Conservation (phyloP, 192 early-diverging fungal genomes). For the Backusella sp. region DNA sequence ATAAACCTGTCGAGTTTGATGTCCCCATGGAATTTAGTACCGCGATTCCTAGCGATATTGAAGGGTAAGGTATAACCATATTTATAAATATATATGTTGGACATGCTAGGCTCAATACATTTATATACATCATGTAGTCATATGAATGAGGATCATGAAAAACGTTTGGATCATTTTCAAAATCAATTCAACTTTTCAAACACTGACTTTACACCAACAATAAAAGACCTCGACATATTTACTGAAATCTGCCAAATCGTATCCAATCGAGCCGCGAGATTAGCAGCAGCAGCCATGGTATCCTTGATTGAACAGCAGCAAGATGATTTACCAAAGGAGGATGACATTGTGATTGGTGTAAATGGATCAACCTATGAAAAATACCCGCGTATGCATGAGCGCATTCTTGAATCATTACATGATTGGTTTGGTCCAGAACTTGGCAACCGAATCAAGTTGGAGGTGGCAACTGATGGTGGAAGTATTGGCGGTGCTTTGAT, state of each 20-base stretch:
- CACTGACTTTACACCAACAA: conserved; percentile 47
- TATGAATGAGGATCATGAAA: conserved; percentile 52
- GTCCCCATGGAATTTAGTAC: conserved; percentile 58
- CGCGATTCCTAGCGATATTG: conserved; percentile 40
- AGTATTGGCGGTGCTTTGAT: conserved; percentile 78
- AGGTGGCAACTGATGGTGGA: conserved; percentile 73
- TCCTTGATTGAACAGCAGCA: conserved; percentile 45
- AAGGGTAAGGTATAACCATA: conserved; percentile 36
- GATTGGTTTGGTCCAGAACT: conserved; percentile 75
- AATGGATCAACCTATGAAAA: conserved; percentile 90
- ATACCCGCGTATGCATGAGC: conserved; percentile 79
- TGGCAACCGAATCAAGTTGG: conserved; percentile 62
- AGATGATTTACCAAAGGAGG: conserved; percentile 17
- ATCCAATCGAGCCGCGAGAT: conserved; percentile 78
- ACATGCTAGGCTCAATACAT: background rate
- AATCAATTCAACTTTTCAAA: background rate
- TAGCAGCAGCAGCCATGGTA: conserved; percentile 67
- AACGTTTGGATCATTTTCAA: conserved; percentile 22
- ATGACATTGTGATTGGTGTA: conserved; percentile 75
- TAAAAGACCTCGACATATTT: conserved; percentile 67
- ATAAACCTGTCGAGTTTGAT: conserved; percentile 48
- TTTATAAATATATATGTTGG: conserved; percentile 31
- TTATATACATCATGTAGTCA: conserved; percentile 47
- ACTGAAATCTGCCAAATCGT: conserved; percentile 70
- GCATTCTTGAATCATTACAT: conserved; percentile 70